Evolutionary conservation across 106 monocot genomes (phyloP).

Genomic region (Platanthera zijinensis): DNA sequence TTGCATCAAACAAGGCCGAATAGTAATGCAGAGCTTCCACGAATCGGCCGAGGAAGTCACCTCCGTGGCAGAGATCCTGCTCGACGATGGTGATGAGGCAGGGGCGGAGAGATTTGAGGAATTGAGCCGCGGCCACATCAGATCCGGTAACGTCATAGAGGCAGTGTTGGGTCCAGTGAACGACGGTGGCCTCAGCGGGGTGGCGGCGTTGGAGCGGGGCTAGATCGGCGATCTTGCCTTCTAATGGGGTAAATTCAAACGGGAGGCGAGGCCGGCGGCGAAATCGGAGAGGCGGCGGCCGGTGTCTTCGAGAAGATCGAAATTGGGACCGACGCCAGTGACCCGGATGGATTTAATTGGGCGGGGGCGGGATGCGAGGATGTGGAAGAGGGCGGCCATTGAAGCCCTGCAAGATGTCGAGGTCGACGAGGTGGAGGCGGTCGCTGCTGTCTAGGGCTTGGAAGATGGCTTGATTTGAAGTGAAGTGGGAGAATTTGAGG

Average conservation of each 20-base stretch:
- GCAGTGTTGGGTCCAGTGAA: conserved; percentile 65
- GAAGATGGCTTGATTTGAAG: conserved; percentile 30
- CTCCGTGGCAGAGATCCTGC: conserved; percentile 43
- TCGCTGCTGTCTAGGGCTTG: conserved; percentile 22
- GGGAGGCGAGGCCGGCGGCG: conserved; percentile 50
- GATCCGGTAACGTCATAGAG: conserved; percentile 59
- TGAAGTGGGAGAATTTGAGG: conserved; percentile 32
- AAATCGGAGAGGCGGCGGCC: conserved; percentile 50
- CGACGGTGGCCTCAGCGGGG: conserved; percentile 27
- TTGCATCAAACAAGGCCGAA: conserved; percentile 60
- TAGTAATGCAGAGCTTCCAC: conserved; percentile 60
- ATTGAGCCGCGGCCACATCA: conserved; percentile 22
- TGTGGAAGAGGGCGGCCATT: no score
- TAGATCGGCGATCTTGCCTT: conserved; percentile 44
- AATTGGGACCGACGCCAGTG: conserved; percentile 44
- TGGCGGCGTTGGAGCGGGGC: conserved; percentile 9
- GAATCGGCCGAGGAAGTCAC: conserved; percentile 44
- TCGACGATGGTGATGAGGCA: conserved; percentile 46
- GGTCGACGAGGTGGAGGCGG: conserved; percentile 46
- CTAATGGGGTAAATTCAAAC: conserved; percentile 37
- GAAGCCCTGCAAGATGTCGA: conserved; percentile 62
- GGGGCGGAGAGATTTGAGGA: conserved; percentile 27
- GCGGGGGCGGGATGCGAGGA: conserved; percentile 42
- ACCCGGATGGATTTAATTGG: conserved; percentile 32
- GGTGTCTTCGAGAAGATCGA: conserved; percentile 41